These are phyloP conservation scores for Apiospora pterosperma DNA, from an alignment of 2,329 filamentous ascomycete genomes.

Conservation along the genomic window DNA sequence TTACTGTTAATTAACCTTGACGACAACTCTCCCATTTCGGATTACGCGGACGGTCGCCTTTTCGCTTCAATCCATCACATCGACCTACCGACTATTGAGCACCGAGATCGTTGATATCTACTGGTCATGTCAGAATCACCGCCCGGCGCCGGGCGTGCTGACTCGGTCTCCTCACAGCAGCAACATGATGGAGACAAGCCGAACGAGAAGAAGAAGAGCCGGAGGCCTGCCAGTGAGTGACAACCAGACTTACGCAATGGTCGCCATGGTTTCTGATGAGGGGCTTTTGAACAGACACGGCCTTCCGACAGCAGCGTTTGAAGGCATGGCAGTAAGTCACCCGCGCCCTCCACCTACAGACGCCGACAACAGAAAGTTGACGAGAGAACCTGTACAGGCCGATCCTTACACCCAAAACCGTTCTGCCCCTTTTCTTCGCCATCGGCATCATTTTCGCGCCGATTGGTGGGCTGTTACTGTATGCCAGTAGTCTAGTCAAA, in stretches of 20 bases:
- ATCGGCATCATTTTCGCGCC: conserved; percentile 85
- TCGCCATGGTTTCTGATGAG: conserved; percentile 3
- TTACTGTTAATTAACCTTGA: background rate
- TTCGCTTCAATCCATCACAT: background rate
- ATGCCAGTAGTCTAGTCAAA: conserved; percentile 84
- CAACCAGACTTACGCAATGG: background rate
- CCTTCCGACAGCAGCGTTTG: conserved; percentile 92
- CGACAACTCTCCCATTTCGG: background rate
- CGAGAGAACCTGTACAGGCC: conserved; percentile 53
- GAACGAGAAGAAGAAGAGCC: conserved; percentile 82
- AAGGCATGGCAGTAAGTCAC: conserved; percentile 96
- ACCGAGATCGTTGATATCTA: background rate
- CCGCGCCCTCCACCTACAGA: conserved; percentile 13
- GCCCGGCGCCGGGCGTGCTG: conserved; percentile 41
- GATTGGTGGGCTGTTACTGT: conserved; percentile 82
- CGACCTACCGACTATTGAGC: background rate
- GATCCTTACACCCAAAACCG: conserved; percentile 89
- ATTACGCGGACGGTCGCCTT: background rate
- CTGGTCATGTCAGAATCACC: conserved; percentile 44
- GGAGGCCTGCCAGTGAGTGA: conserved; percentile 78
- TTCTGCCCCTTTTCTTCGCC: conserved; percentile 62
- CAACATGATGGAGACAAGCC: conserved; percentile 38
- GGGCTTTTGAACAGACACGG: conserved; percentile 57
- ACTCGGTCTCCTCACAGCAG: conserved; percentile 55
- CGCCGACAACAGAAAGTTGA: background rate